A percentile compares a stretch with the other conserved stretches of the same genome.
These are phyloP conservation scores for Cladobotryum protrusum DNA, from an alignment of 2,329 filamentous ascomycete species.

Conservation along the genomic window DNA sequence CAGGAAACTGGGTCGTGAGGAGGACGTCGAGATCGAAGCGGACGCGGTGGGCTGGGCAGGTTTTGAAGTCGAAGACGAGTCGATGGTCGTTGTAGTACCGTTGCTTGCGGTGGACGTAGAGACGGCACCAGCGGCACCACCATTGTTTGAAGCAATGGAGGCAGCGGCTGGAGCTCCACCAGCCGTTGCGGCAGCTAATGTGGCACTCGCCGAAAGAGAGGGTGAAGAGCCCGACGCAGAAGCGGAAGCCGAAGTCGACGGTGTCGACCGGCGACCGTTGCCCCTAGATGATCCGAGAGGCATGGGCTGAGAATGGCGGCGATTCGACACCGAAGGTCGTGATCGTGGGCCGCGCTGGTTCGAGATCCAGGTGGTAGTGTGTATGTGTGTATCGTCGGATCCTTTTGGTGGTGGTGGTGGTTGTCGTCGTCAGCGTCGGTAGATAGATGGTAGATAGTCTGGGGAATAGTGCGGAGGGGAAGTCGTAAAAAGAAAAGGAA, in stretches of 20 bases:
- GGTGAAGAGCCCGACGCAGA: slow-evolving; percentile 19
- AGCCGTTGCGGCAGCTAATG: slow-evolving; percentile 10
- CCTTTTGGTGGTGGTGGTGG: neutral
- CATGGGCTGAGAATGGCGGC: slow-evolving; percentile 15
- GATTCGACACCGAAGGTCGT: slow-evolving; percentile 4
- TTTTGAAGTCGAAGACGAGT: neutral
- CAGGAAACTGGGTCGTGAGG: slow-evolving; percentile 36
- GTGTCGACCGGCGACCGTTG: slow-evolving; percentile 16
- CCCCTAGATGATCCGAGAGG: slow-evolving; percentile 16
- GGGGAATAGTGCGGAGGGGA: too few species aligned
- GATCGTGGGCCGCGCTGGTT: slow-evolving; percentile 1
- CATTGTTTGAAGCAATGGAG: slow-evolving; percentile 14
- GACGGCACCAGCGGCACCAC: neutral
- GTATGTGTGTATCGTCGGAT: too few species aligned
- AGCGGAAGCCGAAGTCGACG: slow-evolving; percentile 17
- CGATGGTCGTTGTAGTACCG: neutral
- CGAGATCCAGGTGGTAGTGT: neutral
- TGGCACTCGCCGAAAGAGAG: slow-evolving; percentile 1
- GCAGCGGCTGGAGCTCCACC: too few species aligned
- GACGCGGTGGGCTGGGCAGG: slow-evolving; percentile 18
- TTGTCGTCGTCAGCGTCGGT: neutral
- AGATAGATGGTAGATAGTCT: too few species aligned
- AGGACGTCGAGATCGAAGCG: slow-evolving; percentile 15
- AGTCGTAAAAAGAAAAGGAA: too few species aligned
- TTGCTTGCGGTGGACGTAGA: neutral